phyloP scores from a whole-genome alignment of 805 yeast genomes.

The Starmerella sirachaensis region DNA sequence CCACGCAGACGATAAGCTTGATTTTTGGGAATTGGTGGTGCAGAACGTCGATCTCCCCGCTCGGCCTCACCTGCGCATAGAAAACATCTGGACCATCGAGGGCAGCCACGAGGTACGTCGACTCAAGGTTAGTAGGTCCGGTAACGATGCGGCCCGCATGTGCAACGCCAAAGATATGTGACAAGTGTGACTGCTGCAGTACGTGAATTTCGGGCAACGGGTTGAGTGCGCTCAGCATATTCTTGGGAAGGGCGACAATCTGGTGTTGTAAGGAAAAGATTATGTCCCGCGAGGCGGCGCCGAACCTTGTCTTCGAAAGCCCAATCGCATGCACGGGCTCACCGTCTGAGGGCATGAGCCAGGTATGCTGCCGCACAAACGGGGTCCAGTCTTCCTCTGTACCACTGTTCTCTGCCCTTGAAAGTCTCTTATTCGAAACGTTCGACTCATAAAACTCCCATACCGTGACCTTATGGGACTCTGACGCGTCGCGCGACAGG shows the following conservation, averaged over 20 bases:
- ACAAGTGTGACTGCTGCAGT: conserved; percentile 44
- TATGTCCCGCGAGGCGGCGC: conserved; percentile 57
- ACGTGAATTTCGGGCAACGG: conserved; percentile 44
- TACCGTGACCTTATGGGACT: conserved; percentile 50
- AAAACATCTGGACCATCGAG: conserved; percentile 58
- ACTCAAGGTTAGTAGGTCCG: conserved; percentile 59
- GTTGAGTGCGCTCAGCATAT: conserved; percentile 55
- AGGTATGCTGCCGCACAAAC: conserved; percentile 44
- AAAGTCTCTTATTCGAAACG: conserved; percentile 37
- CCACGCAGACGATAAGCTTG: conserved; percentile 50
- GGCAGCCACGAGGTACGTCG: conserved; percentile 59
- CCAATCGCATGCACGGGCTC: conserved; percentile 38
- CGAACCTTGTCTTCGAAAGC: conserved; percentile 48
- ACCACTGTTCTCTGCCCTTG: conserved; percentile 25
- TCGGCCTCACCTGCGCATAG: conserved; percentile 68
- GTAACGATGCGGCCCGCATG: conserved; percentile 33
- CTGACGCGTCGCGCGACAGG: conserved; percentile 37
- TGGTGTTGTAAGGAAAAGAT: conserved; percentile 48
- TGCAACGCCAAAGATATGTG: conserved; percentile 39
- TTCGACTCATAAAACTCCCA: conserved; percentile 69
- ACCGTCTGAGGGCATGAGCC: conserved; percentile 40
- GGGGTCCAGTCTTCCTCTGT: conserved; percentile 35
- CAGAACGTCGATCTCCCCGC: conserved; percentile 70
- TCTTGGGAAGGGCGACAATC: conserved; percentile 59
- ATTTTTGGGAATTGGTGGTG: conserved; percentile 53